These are phyloP conservation scores for Pelargonium myrrhifolium DNA, from an alignment of 441 rosid genomes.

Conservation along the genomic window DNA sequence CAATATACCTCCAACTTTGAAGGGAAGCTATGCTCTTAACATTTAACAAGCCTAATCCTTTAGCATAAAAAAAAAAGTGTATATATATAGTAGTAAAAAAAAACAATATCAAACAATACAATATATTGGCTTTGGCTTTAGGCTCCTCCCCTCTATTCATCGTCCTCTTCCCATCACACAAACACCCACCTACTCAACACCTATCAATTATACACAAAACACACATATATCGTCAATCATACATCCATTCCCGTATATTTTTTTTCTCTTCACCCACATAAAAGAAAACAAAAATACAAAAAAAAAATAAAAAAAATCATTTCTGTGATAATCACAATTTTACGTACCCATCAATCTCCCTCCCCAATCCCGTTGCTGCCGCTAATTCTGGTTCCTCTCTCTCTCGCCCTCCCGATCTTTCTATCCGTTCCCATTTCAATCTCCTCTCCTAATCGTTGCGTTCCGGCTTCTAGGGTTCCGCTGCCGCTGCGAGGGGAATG, in stretches of 20 bases:
- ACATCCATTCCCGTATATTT: background rate
- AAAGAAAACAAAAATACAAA: background rate
- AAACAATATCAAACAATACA: too few relatives aligned
- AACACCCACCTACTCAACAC: background rate
- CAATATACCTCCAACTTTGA: slow-evolving; percentile 3
- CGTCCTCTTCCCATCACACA: background rate
- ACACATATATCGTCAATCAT: too few relatives aligned
- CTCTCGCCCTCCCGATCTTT: background rate
- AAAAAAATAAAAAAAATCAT: background rate
- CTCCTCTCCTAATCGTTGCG: background rate
- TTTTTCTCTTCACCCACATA: background rate
- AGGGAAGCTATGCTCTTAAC: too few relatives aligned
- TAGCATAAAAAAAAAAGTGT: too few relatives aligned
- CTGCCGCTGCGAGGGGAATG: background rate
- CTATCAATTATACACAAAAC: background rate
- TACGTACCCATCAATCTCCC: background rate
- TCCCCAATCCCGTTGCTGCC: background rate
- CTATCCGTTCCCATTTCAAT: background rate
- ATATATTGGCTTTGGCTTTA: too few relatives aligned
- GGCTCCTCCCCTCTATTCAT: too few relatives aligned
- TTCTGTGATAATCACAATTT: background rate
- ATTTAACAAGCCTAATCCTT: too few relatives aligned
- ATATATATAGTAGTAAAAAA: too few relatives aligned
- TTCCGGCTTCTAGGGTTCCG: slow-evolving; percentile 4
- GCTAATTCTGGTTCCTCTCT: background rate